Conservation (phyloP, 1,284 basidiomycete species). For the Tetrapyrgos nigripes region DNA sequence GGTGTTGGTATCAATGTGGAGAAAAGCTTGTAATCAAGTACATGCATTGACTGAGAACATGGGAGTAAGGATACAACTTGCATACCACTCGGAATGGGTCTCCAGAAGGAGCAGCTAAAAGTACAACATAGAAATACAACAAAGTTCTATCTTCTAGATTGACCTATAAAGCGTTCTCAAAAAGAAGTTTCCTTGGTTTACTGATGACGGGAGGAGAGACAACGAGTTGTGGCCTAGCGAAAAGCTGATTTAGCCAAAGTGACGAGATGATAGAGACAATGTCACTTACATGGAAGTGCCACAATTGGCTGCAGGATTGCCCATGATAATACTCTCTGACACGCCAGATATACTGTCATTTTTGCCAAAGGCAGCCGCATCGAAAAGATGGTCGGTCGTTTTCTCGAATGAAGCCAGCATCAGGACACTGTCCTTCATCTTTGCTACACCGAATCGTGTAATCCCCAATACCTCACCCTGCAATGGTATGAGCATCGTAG, state of each 20-base stretch:
- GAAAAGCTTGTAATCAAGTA: too few species aligned
- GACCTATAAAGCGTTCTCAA: conserved; percentile 32
- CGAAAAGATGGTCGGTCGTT: conserved; percentile 98
- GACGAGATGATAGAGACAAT: not conserved
- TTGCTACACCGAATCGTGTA: conserved; percentile 99
- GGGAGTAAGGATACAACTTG: not conserved
- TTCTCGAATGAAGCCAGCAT: conserved; percentile 99
- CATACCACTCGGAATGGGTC: not conserved
- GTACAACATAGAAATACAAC: not conserved
- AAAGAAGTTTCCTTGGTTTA: conserved; percentile 36
- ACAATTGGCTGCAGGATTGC: conserved; percentile 94
- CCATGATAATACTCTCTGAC: conserved; percentile 99
- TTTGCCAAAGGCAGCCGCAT: conserved; percentile 96
- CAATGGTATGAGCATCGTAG: conserved; percentile 3
- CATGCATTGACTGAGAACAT: too few species aligned
- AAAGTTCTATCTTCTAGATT: not conserved
- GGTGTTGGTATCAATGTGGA: too few species aligned
- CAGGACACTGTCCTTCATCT: conserved; percentile 99
- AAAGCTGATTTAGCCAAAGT: not conserved
- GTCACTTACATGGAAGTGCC: conserved; percentile 94
- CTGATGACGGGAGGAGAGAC: conserved; percentile 30
- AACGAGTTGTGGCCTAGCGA: conserved; percentile 24
- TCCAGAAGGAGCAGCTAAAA: not conserved
- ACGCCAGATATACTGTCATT: conserved; percentile 96
- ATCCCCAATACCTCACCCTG: conserved; percentile 98